Conservation (phyloP, 169 alveolate species). For the Toxoplasma gondii region DNA sequence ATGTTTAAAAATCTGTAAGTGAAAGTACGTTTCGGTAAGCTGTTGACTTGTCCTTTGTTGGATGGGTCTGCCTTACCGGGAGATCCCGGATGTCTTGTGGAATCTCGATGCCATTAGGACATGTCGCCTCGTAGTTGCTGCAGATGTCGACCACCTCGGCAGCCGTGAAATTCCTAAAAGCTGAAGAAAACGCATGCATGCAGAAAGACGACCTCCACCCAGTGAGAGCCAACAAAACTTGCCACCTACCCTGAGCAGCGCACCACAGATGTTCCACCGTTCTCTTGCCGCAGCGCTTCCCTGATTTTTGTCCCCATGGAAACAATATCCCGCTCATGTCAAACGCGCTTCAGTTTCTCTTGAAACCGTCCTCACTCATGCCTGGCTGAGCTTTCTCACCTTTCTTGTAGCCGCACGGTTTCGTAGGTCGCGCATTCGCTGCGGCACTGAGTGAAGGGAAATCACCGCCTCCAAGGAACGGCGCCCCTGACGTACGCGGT, state of each 20-base stretch:
- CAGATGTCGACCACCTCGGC: conserved; percentile 7
- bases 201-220: not conserved
- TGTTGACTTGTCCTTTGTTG: too few species aligned
- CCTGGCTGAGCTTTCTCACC: not conserved
- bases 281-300: too few species aligned
- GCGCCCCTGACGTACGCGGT: not conserved
- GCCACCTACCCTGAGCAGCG: too few species aligned
- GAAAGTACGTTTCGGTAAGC: too few species aligned
- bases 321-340: too few species aligned
- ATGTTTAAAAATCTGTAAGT: too few species aligned
- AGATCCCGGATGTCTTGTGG: conserved; percentile 17
- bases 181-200: not conserved
- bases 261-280: too few species aligned
- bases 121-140: conserved; percentile 2
- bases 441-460: not conserved
- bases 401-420: conserved; percentile 2
- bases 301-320: too few species aligned
- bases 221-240: not conserved
- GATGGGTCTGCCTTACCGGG: not conserved
- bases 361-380: too few species aligned
- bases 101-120: conserved; percentile 12
- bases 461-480: not conserved
- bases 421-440: not conserved
- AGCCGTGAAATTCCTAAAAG: conserved; percentile 9
- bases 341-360: too few species aligned